These are phyloP conservation scores for Biscutella auriculata DNA, from an alignment of 441 rosid genomes.

Conservation along the genomic window DNA sequence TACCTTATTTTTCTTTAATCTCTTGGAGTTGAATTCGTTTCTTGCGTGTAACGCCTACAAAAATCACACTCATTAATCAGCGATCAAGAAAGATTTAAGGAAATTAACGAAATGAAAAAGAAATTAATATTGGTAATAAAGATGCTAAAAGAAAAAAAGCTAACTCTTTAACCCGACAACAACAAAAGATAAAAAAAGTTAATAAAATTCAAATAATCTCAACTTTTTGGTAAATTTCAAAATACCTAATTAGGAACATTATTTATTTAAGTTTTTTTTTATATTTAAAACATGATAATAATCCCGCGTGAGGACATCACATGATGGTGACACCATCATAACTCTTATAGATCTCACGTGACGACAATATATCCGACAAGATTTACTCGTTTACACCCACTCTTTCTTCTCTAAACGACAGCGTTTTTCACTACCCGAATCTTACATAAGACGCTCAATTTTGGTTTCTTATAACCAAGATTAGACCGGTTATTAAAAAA, in stretches of 20 bases:
- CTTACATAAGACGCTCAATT: neutral
- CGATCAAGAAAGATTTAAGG: too few relatives aligned
- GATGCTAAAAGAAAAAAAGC: too few relatives aligned
- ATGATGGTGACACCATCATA: conserved; percentile 2
- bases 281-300: conserved; percentile 8
- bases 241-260: neutral
- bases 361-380: conserved; percentile 16
- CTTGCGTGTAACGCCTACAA: neutral
- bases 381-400: neutral
- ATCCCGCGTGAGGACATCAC: conserved; percentile 12
- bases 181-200: too few relatives aligned
- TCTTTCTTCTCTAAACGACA: conserved; percentile 4
- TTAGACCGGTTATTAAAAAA: too few relatives aligned
- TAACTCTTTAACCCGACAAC: too few relatives aligned
- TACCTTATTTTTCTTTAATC: conserved; percentile 15
- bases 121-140: too few relatives aligned
- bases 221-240: too few relatives aligned
- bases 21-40: conserved; percentile 1
- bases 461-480: too few relatives aligned
- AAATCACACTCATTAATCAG: neutral
- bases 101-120: too few relatives aligned
- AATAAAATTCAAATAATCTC: too few relatives aligned
- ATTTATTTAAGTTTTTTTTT: neutral
- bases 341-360: conserved; percentile 16
- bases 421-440: neutral